A percentile compares a stretch with the other conserved stretches of the same genome.
Conservation (phyloP, 2,329 filamentous ascomycete genomes). For the Magnaporthiopsis incrustans region DNA sequence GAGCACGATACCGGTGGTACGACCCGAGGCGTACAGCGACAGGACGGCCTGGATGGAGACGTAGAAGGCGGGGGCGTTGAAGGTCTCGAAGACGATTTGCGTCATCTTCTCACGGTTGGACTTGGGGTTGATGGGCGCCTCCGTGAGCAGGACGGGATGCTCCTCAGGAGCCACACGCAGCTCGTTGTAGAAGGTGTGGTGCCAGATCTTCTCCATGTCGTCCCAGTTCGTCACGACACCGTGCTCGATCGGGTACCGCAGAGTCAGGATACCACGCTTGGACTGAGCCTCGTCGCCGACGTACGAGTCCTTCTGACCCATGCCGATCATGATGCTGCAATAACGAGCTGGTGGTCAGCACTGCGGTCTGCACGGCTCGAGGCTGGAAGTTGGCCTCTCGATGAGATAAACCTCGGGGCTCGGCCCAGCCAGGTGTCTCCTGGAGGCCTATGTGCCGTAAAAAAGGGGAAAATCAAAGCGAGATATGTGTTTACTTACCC, state of each 20-base stretch:
- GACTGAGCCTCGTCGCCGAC: conserved; percentile 99
- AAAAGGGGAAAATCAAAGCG: neutral
- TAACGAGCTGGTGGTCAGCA: conserved; percentile 21
- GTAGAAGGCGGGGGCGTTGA: conserved; percentile 99
- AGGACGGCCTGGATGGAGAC: conserved; percentile 99
- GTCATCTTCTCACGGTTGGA: conserved; percentile 99
- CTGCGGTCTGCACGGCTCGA: neutral
- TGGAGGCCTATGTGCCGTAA: neutral
- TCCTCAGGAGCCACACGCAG: conserved; percentile 99
- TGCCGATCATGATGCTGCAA: conserved; percentile 98
- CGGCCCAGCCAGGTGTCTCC: neutral
- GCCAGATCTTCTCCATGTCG: conserved; percentile 99
- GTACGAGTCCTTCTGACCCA: conserved; percentile 99
- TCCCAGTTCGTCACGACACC: conserved; percentile 99
- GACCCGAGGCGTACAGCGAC: conserved; percentile 98
- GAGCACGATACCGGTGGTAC: conserved; percentile 99
- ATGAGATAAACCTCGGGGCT: neutral
- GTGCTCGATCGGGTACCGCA: conserved; percentile 99
- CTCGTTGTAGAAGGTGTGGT: conserved; percentile 99
- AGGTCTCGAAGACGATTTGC: conserved; percentile 99
- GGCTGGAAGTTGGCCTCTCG: neutral
- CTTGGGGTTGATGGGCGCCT: conserved; percentile 99
- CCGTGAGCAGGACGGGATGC: conserved; percentile 98
- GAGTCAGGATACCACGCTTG: conserved; percentile 99
- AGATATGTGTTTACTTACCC: conserved; percentile 60